A percentile compares a stretch with the other conserved stretches of the same genome.
Conservation (phyloP, 2,329 filamentous ascomycete genomes). For the Cytospora mali region DNA sequence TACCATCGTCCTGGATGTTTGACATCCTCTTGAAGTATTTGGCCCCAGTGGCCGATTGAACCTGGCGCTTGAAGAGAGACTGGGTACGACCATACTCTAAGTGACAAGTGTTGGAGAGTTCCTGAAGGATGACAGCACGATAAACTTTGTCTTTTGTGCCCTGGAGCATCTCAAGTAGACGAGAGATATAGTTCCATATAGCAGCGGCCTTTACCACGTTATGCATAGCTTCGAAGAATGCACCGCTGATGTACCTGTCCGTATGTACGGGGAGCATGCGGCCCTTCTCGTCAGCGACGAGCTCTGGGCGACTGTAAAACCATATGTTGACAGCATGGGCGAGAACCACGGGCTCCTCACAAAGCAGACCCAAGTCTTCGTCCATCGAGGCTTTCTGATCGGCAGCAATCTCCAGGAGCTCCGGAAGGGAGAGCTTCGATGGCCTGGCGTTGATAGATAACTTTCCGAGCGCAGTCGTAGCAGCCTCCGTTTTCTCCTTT, state of each 20-base stretch:
- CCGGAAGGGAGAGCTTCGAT: slow-evolving; percentile 37
- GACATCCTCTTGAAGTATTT: slow-evolving; percentile 48
- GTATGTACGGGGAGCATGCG: slow-evolving; percentile 41
- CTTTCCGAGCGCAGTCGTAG: slow-evolving; percentile 37
- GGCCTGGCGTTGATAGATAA: slow-evolving; percentile 35
- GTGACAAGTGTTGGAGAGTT: slow-evolving; percentile 49
- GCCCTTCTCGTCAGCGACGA: slow-evolving; percentile 49
- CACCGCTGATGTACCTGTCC: slow-evolving; percentile 45
- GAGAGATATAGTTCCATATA: slow-evolving; percentile 45
- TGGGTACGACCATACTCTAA: slow-evolving; percentile 46
- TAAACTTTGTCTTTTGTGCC: slow-evolving; percentile 35
- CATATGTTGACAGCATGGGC: slow-evolving; percentile 39
- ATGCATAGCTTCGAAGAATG: slow-evolving; percentile 47
- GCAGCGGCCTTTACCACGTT: slow-evolving; percentile 39
- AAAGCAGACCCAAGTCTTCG: slow-evolving; percentile 41
- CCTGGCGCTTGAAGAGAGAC: slow-evolving; percentile 43
- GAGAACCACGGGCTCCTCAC: slow-evolving; percentile 39
- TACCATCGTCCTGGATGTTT: slow-evolving; percentile 41
- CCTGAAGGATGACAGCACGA: slow-evolving; percentile 44
- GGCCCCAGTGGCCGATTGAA: slow-evolving; percentile 39
- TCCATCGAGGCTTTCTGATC: slow-evolving; percentile 40
- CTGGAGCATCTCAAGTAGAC: slow-evolving; percentile 41
- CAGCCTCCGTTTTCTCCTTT: slow-evolving; percentile 37
- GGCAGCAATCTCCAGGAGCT: slow-evolving; percentile 36
- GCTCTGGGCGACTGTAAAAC: slow-evolving; percentile 46